Evolutionary conservation across 176 grass and related monocot genomes (phyloP).

Genomic region (Pontederia paniculata): DNA sequence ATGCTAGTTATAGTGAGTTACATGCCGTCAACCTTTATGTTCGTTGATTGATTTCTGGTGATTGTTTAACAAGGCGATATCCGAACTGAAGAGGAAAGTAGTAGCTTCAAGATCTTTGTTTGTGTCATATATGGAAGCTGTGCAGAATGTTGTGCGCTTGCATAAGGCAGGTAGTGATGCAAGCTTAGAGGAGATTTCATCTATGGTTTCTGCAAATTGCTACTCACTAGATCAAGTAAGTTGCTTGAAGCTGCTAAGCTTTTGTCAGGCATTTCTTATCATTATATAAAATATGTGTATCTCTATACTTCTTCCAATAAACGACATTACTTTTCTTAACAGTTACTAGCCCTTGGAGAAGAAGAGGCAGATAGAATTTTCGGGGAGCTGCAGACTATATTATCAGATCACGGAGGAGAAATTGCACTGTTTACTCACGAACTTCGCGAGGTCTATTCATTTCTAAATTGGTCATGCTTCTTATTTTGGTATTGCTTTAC

Average conservation of each 20-base stretch:
- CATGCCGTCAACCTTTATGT: neutral
- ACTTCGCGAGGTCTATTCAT: conserved; percentile 57
- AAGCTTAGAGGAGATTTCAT: conserved; percentile 67
- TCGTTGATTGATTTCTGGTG: neutral
- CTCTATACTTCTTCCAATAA: neutral
- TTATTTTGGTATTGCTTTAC: neutral
- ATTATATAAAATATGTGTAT: neutral
- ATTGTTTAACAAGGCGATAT: conserved; percentile 39
- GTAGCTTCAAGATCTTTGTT: conserved; percentile 67
- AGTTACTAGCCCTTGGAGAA: conserved; percentile 65
- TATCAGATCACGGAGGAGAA: conserved; percentile 60
- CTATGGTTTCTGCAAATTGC: conserved; percentile 44
- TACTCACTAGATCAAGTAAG: conserved; percentile 75
- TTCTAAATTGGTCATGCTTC: neutral
- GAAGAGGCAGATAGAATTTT: conserved; percentile 54
- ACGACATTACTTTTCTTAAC: conserved; percentile 15
- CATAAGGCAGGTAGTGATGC: conserved; percentile 78
- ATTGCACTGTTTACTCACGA: conserved; percentile 59
- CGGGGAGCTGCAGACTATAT: conserved; percentile 49
- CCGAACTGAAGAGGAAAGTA: conserved; percentile 73
- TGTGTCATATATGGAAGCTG: conserved; percentile 68
- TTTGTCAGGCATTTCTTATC: neutral
- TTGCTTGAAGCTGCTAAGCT: neutral
- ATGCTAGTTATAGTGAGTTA: neutral
- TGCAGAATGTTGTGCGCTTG: conserved; percentile 80